Base-by-base conservation (phyloP, 148 eudicot species). In the Rhododendron molle region DNA sequence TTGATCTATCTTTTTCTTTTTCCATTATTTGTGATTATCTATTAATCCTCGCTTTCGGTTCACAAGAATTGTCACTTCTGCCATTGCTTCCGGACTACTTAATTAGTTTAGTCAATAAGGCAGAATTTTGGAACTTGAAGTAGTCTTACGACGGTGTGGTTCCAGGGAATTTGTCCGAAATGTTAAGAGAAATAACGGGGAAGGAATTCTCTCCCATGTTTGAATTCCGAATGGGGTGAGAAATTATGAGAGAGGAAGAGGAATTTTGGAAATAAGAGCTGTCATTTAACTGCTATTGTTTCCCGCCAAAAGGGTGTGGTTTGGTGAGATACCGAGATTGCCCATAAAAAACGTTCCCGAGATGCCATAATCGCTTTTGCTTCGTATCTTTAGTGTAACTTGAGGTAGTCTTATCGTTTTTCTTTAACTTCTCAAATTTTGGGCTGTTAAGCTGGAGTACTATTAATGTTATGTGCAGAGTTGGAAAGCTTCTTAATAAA, bases 401-500 rank as follows among this genome's bases (percentile, higher is more conserved):
- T 0, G 54, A 40, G 11, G 26, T 38, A 34, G 14, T 43, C 14
- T 21, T 85, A 1, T 83, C 0, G 15, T 52, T 76, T 18, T 34
- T 77, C 9, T 13, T 34, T 34, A 2, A 23, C 34, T 0, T 77
- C 82, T 21, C 30, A 54, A 50, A 49, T 30, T 28, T 7, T 44
- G 28, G 21, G 16, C 11, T 83, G 52, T 23, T 21, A 7, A 81
- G 15, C 52, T 85, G 58, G 32, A 21, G 60, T 73, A n/a, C n/a
- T n/a, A 82, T 47, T 13, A 23, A 82, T 84, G 43, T 62, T 15
- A 50, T 20, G 8, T 92, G 90, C 90, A 96, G 99, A 87, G 91
- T 95, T 87, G 99, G 96, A 34, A 95, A 90, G 86, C 89, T 89
- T 90, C 92, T 96, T 58, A 92, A 88, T 84, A 86, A 87, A 83